Conservation (phyloP, 106 monocot species). For the Dendrobium huoshanense region DNA sequence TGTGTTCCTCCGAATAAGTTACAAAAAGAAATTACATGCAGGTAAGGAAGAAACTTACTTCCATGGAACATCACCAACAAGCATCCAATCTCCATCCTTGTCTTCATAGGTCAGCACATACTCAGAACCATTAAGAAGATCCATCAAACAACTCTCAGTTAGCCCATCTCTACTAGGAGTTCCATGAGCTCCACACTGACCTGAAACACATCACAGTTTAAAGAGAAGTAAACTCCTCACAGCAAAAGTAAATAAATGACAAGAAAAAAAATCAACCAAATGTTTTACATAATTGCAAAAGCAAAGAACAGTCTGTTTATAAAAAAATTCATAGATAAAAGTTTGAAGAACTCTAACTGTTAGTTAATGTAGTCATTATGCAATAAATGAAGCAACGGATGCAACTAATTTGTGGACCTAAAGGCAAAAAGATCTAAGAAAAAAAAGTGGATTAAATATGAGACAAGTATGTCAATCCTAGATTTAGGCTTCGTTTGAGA, state of each 20-base stretch:
- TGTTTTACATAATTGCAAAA: not conserved
- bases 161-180: constrained; percentile 16
- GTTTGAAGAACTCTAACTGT: not conserved
- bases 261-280: not conserved
- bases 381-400: not conserved
- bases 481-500: too few species aligned
- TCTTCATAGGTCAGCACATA: constrained; percentile 28
- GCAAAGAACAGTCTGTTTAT: not conserved
- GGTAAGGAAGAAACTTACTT: constrained; percentile 7
- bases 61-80: constrained; percentile 35
- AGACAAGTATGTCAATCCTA: too few species aligned
- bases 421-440: not conserved
- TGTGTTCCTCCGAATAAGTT: not conserved
- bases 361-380: not conserved
- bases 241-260: not conserved
- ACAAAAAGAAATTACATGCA: not conserved
- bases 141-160: constrained; percentile 16
- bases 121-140: constrained; percentile 21
- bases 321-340: not conserved
- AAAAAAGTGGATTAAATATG: too few species aligned
- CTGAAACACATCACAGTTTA: constrained; percentile 2
- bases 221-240: constrained; percentile 15
- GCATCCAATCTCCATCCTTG: constrained; percentile 31
- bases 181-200: constrained; percentile 29
- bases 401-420: not conserved